A percentile compares a stretch with the other conserved stretches of the same genome.
Conservation (phyloP, 2,329 filamentous ascomycete species). For the Colletotrichum shisoi region DNA sequence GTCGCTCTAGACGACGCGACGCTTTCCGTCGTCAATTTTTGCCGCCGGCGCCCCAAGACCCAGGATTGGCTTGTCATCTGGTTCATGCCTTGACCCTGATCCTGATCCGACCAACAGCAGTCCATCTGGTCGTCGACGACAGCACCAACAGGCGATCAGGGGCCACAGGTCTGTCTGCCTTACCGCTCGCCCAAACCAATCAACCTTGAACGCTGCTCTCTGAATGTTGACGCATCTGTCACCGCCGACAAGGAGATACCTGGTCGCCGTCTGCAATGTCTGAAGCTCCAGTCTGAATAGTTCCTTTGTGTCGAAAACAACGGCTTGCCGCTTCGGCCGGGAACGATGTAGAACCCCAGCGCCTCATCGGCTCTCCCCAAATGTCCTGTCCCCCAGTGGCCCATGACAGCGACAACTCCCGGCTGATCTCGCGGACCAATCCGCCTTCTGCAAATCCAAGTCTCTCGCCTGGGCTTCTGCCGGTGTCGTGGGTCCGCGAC, state of each 20-base stretch:
- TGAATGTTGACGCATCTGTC: slow-evolving; percentile 1
- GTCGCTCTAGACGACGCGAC: neutral
- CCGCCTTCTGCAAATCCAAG: slow-evolving; percentile 13
- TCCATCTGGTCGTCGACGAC: slow-evolving; percentile 3
- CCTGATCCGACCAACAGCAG: slow-evolving; percentile 1
- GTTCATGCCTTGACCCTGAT: slow-evolving; percentile 20
- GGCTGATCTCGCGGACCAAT: slow-evolving; percentile 21
- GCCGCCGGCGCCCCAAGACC: neutral
- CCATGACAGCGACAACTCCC: slow-evolving; percentile 10
- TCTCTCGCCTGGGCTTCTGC: slow-evolving; percentile 8
- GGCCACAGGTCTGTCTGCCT: neutral
- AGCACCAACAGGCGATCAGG: neutral
- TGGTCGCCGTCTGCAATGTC: slow-evolving; percentile 23
- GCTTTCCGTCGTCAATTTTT: slow-evolving; percentile 8
- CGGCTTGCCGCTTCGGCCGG: neutral
- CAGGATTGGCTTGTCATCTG: slow-evolving; percentile 1
- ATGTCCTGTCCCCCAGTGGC: neutral
- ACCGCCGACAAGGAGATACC: slow-evolving; percentile 5
- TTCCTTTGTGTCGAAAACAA: neutral
- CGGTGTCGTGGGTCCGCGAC: slow-evolving; percentile 15
- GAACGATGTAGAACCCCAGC: slow-evolving; percentile 20
- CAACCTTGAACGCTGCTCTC: slow-evolving; percentile 1
- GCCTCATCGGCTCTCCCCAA: neutral
- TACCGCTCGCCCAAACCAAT: slow-evolving; percentile 16
- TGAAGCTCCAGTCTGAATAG: slow-evolving; percentile 7